Base-by-base conservation (phyloP, 768 basidiomycete genomes). In the Mycena leptocephala region DNA sequence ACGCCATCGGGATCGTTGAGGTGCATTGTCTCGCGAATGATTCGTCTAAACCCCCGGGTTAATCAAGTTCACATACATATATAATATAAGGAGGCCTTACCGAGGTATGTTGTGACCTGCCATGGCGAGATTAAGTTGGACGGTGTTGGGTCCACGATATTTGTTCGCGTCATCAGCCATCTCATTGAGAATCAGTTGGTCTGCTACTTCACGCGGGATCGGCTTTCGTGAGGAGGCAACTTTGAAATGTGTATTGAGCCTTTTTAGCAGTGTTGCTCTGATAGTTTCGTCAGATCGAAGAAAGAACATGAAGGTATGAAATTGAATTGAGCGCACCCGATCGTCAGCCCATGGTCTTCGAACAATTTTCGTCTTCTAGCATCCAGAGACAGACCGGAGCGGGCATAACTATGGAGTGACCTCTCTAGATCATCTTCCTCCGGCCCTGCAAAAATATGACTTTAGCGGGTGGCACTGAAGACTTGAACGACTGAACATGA, bases 1-100 rank as follows among this genome's bases (percentile, higher is more conserved):
- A 82, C 76, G 1, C 79, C 79, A 16, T 82, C 81, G 5, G 82
- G 81, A 43, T 79, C 80, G 63, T 80, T 53, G 3, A 35, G 59
- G 0, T 70, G 51, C n/a, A 81, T 75, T 2, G 79, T 59, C 37
- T 74, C 56, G 11, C 70, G 74, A 37, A 81, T 77, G 28, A 74
- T 75, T 28, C 80, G 77, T 6, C 80, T 82, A 24, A 35, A 43
- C 18, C 2, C n/a, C 5, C 1, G 35, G 35, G 4, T 46, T 4
- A 46, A 14, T 43, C 18, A 14, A 43, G 5, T 43, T 18, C 18
- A 16, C 43, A 43, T 43, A 13, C 13, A 6, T 37, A 6, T 37
- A 13, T 13, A 37, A 37, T 13, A 6, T 37, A 6, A 37, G 16
- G 22, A 83, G 46, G 20, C 7, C 72, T 33, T 35, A 78, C 81